A percentile compares a stretch with the other conserved stretches of the same genome.
Evolutionary conservation across 768 basidiomycete species (phyloP).

Genomic region (Rhodosporidiobolus odoratus): DNA sequence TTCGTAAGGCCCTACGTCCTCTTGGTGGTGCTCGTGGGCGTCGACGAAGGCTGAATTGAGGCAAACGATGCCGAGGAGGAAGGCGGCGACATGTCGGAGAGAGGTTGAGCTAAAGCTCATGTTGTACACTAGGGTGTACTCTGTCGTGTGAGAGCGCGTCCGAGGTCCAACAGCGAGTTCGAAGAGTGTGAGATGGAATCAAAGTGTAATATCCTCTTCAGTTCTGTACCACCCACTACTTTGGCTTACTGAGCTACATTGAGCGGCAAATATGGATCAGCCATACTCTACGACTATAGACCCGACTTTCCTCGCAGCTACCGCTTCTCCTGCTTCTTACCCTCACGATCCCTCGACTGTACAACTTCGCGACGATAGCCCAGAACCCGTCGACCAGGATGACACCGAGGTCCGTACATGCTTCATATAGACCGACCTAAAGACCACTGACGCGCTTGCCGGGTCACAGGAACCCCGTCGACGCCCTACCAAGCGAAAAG

Average conservation of each 20-base stretch:
- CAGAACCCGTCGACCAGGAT: neutral
- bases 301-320: neutral
- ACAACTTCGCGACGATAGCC: neutral
- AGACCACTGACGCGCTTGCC: neutral
- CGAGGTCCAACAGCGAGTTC: too few species aligned
- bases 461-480: slow-evolving; percentile 10
- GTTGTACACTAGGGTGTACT: too few species aligned
- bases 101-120: too few species aligned
- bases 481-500: slow-evolving; percentile 7
- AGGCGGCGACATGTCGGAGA: neutral
- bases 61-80: neutral
- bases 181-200: neutral
- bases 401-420: neutral
- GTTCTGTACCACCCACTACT: neutral
- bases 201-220: neutral
- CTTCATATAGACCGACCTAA: neutral
- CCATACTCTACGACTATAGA: neutral
- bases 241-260: neutral
- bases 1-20: slow-evolving; percentile 21
- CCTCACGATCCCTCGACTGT: neutral
- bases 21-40: slow-evolving; percentile 26
- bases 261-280: neutral
- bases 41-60: neutral
- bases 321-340: neutral
- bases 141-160: too few species aligned